Conservation (phyloP, 83 land plant genomes). For the Larix sibirica region DNA sequence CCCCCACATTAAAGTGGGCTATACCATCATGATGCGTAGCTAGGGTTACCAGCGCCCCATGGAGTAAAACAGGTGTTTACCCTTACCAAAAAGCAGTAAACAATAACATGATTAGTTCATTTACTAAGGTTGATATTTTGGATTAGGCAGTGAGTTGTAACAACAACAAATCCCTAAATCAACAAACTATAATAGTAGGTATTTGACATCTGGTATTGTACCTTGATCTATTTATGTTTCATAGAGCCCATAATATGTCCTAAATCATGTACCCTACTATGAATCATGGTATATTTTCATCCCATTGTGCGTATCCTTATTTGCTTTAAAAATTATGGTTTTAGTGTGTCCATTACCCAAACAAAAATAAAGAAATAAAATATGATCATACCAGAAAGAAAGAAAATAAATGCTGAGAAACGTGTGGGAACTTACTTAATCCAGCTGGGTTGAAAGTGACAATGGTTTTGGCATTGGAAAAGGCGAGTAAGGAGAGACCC, state of each 20-base stretch:
- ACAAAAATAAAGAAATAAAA: neutral
- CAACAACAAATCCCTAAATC: neutral
- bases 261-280: neutral
- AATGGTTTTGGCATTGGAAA: conserved; percentile 45
- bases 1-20: too few species aligned
- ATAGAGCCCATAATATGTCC: neutral
- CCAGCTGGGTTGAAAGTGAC: conserved; percentile 43
- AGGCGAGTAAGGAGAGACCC: conserved; percentile 50
- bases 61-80: too few species aligned
- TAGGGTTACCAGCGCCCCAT: too few species aligned
- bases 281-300: neutral
- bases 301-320: too few species aligned
- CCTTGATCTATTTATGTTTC: neutral
- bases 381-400: neutral
- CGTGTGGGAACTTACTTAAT: conserved; percentile 33
- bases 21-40: too few species aligned
- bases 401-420: neutral
- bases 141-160: too few species aligned
- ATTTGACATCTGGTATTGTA: neutral
- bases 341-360: neutral
- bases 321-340: neutral
- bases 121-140: too few species aligned
- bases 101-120: too few species aligned
- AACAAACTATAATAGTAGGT: neutral
- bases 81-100: too few species aligned